Percentiles rank a stretch among this genome's conserved stretches.
phyloP scores from a whole-genome alignment of 2,329 filamentous ascomycete species.

The Celoporthe dispersa region DNA sequence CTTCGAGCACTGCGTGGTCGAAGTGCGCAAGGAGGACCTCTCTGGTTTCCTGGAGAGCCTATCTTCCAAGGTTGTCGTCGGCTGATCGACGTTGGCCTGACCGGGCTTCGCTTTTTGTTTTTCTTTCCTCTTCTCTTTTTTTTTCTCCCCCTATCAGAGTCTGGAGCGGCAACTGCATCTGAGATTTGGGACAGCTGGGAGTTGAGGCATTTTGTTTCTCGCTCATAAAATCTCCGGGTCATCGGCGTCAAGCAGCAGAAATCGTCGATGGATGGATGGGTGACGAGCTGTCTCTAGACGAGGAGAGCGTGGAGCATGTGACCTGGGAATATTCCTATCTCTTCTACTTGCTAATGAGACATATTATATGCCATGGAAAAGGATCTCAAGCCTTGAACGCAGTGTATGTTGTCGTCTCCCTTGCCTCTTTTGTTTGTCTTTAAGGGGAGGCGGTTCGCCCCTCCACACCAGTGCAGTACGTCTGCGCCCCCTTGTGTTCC shows the following conservation, averaged over 20 bases:
- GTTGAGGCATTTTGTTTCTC: slow-evolving; percentile 19
- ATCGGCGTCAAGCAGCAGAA: background rate
- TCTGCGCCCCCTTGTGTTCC: background rate
- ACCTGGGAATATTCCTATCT: slow-evolving; percentile 3
- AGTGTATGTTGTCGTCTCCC: background rate
- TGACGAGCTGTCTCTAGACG: background rate
- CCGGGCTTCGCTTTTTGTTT: background rate
- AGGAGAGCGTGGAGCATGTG: slow-evolving; percentile 9
- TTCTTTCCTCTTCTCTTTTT: no score
- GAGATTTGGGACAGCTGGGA: slow-evolving; percentile 25
- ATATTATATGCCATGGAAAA: slow-evolving; percentile 1
- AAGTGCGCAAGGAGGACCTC: slow-evolving; percentile 96
- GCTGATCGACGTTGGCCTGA: slow-evolving; percentile 44
- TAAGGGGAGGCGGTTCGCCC: background rate
- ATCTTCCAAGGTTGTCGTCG: slow-evolving; percentile 86
- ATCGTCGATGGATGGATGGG: background rate
- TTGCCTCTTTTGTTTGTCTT: background rate
- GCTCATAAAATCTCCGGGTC: no score
- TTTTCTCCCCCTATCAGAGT: slow-evolving; percentile 10
- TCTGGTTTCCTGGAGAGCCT: slow-evolving; percentile 87
- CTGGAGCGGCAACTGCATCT: slow-evolving; percentile 10
- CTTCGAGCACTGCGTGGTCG: slow-evolving; percentile 96
- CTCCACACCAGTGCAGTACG: background rate
- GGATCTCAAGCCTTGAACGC: background rate
- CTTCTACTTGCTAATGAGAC: slow-evolving; percentile 17